phyloP scores from a whole-genome alignment of 2,329 filamentous ascomycete species.

The Mariannaea elegans region DNA sequence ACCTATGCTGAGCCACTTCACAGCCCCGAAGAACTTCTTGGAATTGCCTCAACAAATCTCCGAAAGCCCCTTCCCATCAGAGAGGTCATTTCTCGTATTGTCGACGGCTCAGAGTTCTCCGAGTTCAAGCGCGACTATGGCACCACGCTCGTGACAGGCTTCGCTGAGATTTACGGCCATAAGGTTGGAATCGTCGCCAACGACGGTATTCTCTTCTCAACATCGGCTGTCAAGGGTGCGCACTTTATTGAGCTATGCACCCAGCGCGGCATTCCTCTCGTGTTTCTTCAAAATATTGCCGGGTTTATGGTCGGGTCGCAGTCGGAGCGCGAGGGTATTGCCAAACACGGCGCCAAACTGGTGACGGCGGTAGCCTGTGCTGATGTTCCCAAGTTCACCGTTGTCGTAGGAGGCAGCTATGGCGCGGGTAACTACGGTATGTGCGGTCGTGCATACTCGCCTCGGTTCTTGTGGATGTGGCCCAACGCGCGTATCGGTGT shows the following conservation, averaged over 20 bases:
- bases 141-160: constrained; percentile 88
- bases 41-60: constrained; percentile 90
- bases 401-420: constrained; percentile 92
- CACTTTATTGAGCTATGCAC: constrained; percentile 97
- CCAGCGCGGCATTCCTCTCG: constrained; percentile 86
- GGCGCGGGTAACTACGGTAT: constrained; percentile 98
- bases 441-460: constrained; percentile 94
- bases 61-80: constrained; percentile 85
- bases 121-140: constrained; percentile 97
- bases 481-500: constrained; percentile 95
- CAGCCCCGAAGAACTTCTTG: constrained; percentile 79
- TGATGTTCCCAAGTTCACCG: constrained; percentile 94
- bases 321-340: constrained; percentile 93
- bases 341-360: constrained; percentile 97
- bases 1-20: constrained; percentile 81
- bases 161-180: constrained; percentile 89
- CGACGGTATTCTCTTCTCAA: constrained; percentile 93
- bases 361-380: constrained; percentile 95
- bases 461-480: constrained; percentile 95
- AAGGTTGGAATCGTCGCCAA: constrained; percentile 94
- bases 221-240: constrained; percentile 89
- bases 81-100: constrained; percentile 91
- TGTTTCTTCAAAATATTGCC: constrained; percentile 96
- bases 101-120: constrained; percentile 88
- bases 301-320: constrained; percentile 98